Base-by-base conservation (phyloP, 2,329 filamentous ascomycete genomes). In the Penicillium nordicum region DNA sequence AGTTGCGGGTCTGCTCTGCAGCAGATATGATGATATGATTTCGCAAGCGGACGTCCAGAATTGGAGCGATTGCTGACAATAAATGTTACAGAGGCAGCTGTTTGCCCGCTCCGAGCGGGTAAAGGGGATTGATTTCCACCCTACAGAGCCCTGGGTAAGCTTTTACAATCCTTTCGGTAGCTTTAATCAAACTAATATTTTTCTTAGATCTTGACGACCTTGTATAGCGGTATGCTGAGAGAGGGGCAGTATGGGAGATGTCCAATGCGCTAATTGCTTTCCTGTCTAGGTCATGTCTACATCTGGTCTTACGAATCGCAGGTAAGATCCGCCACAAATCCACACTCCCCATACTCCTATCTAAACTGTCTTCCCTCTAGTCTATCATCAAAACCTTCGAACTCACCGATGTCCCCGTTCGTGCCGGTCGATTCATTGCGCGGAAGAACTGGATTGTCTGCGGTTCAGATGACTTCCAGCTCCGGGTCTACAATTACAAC, bases 381-480 rank as follows among this genome's bases (percentile, higher is more conserved):
- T 89, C 92, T 62, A 92, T 97, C 62, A 91, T 99, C 78, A 97
- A 97, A 82, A 97, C 93, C 5, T 99, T 99, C 76, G 94, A 99
- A 80, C 87, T 97, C 64, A 97, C 93, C 73, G 94, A 99, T 82
- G 94, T 99, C 49, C 94, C 94, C 63, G 93, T 99, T 57, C 89
- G 94, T 76, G 94, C 94, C 61, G 94, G 94, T 71, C 90, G 94
- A 67, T 99, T 99, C 76, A 86, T 99, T 71, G 90, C 94, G 66
- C 86, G 94, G 69, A 99, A 99, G 86, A 99, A 97, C 78, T 99
- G 94, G 94, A 95, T 96, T 67, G 90, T 96, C 53, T 94, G 91
- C 78, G 94, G 94, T 71, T 93, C 88, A 65, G 90, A 96, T 79
- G 91, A 96, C 79, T 99, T 95, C 79, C 84, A 88, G 70, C 74